These are phyloP conservation scores for Aspergillus fumigatus DNA, from an alignment of 2,329 filamentous ascomycete genomes.

Conservation along the genomic window DNA sequence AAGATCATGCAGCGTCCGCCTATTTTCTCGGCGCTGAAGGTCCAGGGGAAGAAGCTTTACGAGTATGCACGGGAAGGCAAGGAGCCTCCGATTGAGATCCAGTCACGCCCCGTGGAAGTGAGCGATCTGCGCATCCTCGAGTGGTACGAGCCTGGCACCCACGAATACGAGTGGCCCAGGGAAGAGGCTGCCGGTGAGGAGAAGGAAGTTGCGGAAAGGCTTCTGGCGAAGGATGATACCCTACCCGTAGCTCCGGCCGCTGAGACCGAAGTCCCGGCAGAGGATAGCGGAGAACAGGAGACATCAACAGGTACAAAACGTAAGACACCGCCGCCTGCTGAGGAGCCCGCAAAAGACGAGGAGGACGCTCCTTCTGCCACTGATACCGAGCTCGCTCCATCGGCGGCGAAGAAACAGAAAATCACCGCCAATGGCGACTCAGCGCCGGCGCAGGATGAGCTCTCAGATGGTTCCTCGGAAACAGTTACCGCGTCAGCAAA, in stretches of 20 bases:
- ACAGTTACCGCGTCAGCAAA: conserved; percentile 1
- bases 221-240: conserved; percentile 41
- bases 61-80: conserved; percentile 92
- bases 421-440: conserved; percentile 23
- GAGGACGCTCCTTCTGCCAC: conserved; percentile 7
- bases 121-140: conserved; percentile 73
- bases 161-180: conserved; percentile 72
- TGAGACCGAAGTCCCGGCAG: conserved; percentile 25
- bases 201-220: conserved; percentile 69
- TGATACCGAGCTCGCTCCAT: not conserved
- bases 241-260: conserved; percentile 15
- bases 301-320: conserved; percentile 25
- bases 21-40: conserved; percentile 86
- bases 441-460: conserved; percentile 14
- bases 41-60: conserved; percentile 90
- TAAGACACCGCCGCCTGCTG: conserved; percentile 30
- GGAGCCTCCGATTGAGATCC: conserved; percentile 77
- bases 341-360: conserved; percentile 16
- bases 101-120: conserved; percentile 74
- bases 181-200: conserved; percentile 73
- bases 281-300: conserved; percentile 8
- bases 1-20: conserved; percentile 86
- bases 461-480: conserved; percentile 1
- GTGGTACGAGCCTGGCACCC: conserved; percentile 75
- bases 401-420: conserved; percentile 28